These are phyloP conservation scores for Urostyla sp. DNA, from an alignment of 73 alveolate species.

Conservation along the genomic window DNA sequence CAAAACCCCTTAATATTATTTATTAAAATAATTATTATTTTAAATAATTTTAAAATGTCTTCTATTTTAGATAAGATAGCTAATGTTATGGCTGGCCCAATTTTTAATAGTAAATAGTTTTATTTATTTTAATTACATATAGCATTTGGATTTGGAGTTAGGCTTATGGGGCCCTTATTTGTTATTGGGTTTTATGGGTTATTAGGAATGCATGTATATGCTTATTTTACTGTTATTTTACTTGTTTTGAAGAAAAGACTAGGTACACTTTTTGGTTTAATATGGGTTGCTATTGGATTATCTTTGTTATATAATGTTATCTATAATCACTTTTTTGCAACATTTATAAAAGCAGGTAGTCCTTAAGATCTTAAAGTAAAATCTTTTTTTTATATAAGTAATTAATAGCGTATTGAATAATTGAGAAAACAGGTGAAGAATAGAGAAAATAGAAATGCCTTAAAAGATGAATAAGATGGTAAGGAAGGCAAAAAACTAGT, in stretches of 20 bases:
- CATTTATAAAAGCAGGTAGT: slow-evolving; percentile 41
- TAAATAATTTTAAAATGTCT: slow-evolving; percentile 21
- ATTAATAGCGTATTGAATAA: slow-evolving; percentile 2
- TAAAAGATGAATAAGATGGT: slow-evolving; percentile 25
- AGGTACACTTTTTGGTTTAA: slow-evolving; percentile 29
- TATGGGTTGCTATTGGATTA: slow-evolving; percentile 48
- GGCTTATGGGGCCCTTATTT: slow-evolving; percentile 44
- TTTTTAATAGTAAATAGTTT: background rate
- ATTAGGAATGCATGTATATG: slow-evolving; percentile 44
- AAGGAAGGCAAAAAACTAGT: slow-evolving; percentile 14
- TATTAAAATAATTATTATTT: background rate
- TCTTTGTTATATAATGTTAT: background rate
- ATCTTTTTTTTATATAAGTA: background rate
- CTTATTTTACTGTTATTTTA: slow-evolving; percentile 23
- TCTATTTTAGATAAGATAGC: slow-evolving; percentile 19
- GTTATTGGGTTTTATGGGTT: slow-evolving; percentile 16
- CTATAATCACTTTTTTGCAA: slow-evolving; percentile 39
- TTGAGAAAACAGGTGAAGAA: slow-evolving; percentile 9
- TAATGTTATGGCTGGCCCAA: slow-evolving; percentile 21
- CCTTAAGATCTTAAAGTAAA: slow-evolving; percentile 16
- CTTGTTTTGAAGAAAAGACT: slow-evolving; percentile 26
- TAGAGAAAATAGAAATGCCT: slow-evolving; percentile 23
- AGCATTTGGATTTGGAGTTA: slow-evolving; percentile 40
- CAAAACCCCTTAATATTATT: background rate
- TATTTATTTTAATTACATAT: background rate